Evolutionary conservation across 768 basidiomycete genomes (phyloP).

Genomic region (Trametes cubensis): DNA sequence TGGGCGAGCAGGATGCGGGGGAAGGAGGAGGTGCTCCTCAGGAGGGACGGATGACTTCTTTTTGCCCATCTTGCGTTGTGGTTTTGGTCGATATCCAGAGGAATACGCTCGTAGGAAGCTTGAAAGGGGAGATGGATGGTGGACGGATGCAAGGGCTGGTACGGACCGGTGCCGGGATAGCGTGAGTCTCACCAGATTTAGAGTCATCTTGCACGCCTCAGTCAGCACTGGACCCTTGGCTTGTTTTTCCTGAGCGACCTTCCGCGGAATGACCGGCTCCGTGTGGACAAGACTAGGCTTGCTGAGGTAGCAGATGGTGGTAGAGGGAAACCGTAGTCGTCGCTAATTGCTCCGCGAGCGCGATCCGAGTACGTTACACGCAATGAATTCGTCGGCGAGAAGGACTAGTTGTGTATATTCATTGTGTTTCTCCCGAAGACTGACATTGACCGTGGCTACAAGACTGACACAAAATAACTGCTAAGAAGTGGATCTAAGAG

Average conservation of each 20-base stretch:
- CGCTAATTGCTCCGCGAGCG: too few species aligned
- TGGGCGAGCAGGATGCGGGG: conserved; percentile 30
- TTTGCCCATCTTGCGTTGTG: conserved; percentile 39
- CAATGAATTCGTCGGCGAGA: too few species aligned
- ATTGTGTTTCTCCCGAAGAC: too few species aligned
- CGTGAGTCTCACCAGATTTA: background rate
- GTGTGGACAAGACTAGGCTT: too few species aligned
- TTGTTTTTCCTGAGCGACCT: background rate
- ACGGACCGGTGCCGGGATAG: conserved; percentile 9
- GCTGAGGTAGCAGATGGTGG: too few species aligned
- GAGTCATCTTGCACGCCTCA: background rate
- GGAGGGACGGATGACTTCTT: conserved; percentile 38
- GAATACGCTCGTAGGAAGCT: background rate
- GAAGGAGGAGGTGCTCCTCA: conserved; percentile 41
- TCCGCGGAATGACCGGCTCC: too few species aligned
- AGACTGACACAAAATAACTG: too few species aligned
- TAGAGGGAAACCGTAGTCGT: too few species aligned
- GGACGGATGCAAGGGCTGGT: background rate
- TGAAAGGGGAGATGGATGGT: background rate
- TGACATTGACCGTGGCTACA: too few species aligned
- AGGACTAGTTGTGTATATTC: too few species aligned
- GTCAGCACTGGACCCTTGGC: background rate
- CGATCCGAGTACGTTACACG: too few species aligned
- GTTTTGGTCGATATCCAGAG: background rate
- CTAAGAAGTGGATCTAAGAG: too few species aligned